Base-by-base conservation (phyloP, 2,329 filamentous ascomycete species). In the Xylariaceae sp. region DNA sequence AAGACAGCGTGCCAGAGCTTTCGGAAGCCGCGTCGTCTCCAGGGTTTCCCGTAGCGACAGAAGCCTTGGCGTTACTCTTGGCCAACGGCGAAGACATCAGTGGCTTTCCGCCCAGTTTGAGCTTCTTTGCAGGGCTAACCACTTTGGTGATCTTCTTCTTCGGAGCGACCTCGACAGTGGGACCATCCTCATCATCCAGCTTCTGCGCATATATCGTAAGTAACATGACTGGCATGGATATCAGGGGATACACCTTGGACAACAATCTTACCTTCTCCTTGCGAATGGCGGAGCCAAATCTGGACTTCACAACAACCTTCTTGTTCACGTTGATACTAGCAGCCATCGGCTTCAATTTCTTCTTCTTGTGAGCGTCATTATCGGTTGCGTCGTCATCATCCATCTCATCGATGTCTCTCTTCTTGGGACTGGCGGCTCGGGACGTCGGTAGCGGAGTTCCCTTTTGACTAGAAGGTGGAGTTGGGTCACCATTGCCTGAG, bases 401-500 rank as follows among this genome's bases (percentile, higher is more conserved):
- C 63, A 78, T 74, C 57, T 80, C 78, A 62, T 82, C 82, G 49
- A 75, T 78, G 56, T 84, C 82, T 23, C 82, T 78, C 71, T 85
- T 85, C 66, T 80, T 78, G 3, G 82, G 82, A 63, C 82, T 85
- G 23, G 73, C 73, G 17, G 78, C 81, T 55, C 81, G 76, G 10
- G 81, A 84, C 6, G 76, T 78, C 1, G 83, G 80, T 13, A 75
- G 73, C 1, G 85, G 84, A 1, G 85, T 87, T 44, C 81, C 82
- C 68, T 85, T 86, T 67, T 86, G 83, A 64, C 83, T 87, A 35
- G 81, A 81, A 13, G 84, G 83, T 8, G 84, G 83, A 48, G 84
- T 86, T 52, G 77, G 76, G 59, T 84, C 82, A 64, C 73, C 75
- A 65, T 76, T 85, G 67, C 80, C 58, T 17, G 58, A 35, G 59